Base-by-base conservation (phyloP, 345 rosid genomes). In the Firmiana major region DNA sequence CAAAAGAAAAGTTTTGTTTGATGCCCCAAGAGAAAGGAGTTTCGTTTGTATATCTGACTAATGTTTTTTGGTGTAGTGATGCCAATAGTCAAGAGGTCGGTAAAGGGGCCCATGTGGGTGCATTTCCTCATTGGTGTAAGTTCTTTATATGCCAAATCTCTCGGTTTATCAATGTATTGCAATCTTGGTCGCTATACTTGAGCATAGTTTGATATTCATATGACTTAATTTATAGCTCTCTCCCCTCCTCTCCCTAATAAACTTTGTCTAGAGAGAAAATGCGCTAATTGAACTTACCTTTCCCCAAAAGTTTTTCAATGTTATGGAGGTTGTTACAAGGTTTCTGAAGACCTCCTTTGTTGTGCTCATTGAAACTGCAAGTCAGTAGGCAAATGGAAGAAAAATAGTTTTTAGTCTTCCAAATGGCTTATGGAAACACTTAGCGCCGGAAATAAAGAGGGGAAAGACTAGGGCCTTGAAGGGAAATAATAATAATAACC, bases 51-150 rank as follows among this genome's bases (percentile, higher is more conserved):
- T 54, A 46, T 57, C 75, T 71, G 45, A 71, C 26, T 24, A 62
- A 22, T 82, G 19, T 78, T 69, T 75, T 64, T 74, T 26, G 42
- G 59, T 81, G 89, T 89, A 95, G 98, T 88, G 75, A 95, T 93
- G 92, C 97, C 98, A 45, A 24, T 89, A 69, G 97, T 95, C 64
- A 86, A 83, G 75, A 90, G 85, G 80, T 84, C 88, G 79, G 83
- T 95, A 51, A 95, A 92, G 86, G 99, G 96, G 69, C 99, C 98
- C 48, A 92, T 93, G 91, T 93, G 98, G 98, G 77, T 93, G 76
- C 99, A 95, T 87, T 95, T 95, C 85, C 87, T 95, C 48, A 79
- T 95, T 81, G 97, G 98, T 75, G 97, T 92, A 92, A 90, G 99
- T 81, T 71, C 69, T 76, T 66, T 40, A 16, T 38, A 11, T 49